Evolutionary conservation across 2,329 filamentous ascomycete species (phyloP), one percentile per base, ranked within the genome.

Genomic region (Botryotinia globosa): DNA sequence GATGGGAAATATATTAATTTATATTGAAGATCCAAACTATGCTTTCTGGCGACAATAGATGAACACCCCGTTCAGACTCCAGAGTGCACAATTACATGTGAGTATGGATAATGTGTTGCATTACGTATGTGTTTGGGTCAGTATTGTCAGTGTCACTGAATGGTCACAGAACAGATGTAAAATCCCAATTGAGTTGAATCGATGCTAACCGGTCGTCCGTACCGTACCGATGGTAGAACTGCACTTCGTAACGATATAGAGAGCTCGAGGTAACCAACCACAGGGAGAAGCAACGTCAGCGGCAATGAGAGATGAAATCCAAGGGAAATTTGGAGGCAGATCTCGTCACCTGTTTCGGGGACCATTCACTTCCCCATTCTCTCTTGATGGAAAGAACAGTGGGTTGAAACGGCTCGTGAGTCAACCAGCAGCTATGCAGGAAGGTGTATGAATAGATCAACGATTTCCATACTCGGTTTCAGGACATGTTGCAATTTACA

Each of bases 1-100:
- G 34, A 68, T 68, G 37, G 16, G 16, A 66, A 37, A 32, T 42
- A 67, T 56, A 67, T 56, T 56, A 67, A 67, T 42, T 67, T 56
- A 42, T 29, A 67, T 67, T 56, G 48, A 67, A 20, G 2, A 39
- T 39, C 64, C n/a, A 66, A 54, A 66, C 39, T 66, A 54, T 44
- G 32, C 65, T 56, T 22, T 56, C 22, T 63, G 51, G 51, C 51
- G 29, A 29, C 51, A 29, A 18, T 5, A 54, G 25, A n/a, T n/a
- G 12, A 54, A n/a, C 1, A 16, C 7, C 34, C 45, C 6, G 51
- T 29, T n/a, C 14, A 16, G 39, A 42, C 12, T 42, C 37, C 22
- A 18, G 22, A 54, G 16, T 67, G 34, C 64, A 67, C 34, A 54
- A 29, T 54, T 54, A 39, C 45, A 54, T 67, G 64, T 29, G 45